Conservation (phyloP, 176 grass and related monocot species). For the Aegilops bicornis region DNA sequence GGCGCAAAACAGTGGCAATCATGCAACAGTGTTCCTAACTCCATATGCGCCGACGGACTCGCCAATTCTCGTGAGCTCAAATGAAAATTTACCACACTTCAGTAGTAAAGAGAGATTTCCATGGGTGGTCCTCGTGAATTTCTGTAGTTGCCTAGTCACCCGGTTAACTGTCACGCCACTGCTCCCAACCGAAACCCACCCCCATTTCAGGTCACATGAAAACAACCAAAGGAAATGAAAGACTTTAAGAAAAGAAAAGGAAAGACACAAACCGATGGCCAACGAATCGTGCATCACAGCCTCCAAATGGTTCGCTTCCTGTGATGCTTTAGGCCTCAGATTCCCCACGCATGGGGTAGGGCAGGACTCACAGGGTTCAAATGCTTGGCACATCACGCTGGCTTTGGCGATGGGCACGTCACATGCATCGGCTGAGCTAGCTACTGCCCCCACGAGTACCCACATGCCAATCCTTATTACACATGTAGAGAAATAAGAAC, state of each 20-base stretch:
- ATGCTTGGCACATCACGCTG: not conserved
- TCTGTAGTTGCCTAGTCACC: not conserved
- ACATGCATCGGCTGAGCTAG: conserved; percentile 25
- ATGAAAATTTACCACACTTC: no score
- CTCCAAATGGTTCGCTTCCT: conserved; percentile 37
- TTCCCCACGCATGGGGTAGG: conserved; percentile 22
- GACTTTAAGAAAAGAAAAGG: conserved; percentile 21
- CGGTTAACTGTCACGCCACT: no score
- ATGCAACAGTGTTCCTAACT: not conserved
- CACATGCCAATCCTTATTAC: conserved; percentile 31
- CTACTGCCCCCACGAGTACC: conserved; percentile 11
- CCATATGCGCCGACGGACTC: not conserved
- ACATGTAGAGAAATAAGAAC: not conserved
- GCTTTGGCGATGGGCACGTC: conserved; percentile 27
- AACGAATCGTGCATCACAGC: conserved; percentile 27
- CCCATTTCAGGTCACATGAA: conserved; percentile 23
- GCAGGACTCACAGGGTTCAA: conserved; percentile 38
- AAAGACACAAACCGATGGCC: conserved; percentile 2
- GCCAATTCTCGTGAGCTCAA: not conserved
- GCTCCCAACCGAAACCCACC: conserved; percentile 28
- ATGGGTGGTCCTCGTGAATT: not conserved
- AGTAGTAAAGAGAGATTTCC: not conserved
- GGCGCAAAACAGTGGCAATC: not conserved
- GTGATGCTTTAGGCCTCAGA: conserved; percentile 31
- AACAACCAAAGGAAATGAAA: conserved; percentile 23